Evolutionary conservation across 768 basidiomycete species (phyloP), one percentile per base, ranked within the genome.

Genomic region (Pulveroboletus ravenelii): DNA sequence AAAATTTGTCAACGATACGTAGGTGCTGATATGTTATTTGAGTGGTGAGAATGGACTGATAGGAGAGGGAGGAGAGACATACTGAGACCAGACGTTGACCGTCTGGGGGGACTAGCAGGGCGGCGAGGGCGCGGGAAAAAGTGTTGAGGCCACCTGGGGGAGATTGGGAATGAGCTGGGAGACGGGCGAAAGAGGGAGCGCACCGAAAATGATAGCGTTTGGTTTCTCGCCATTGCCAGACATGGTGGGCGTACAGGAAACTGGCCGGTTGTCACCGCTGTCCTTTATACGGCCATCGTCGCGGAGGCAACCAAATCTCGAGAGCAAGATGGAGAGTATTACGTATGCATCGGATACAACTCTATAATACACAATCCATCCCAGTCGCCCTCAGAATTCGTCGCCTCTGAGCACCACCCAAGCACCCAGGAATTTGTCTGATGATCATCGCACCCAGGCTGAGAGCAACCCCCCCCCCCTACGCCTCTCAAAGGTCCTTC

Each of bases 121-220:
- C 72, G 34, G 85, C 85, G 46, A 93, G 78, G 43, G 83, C 76
- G 45, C 89, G 79, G 9, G 90, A 82, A 64, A 75, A 86, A 47
- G 86, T 88, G 71, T 89, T 90, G 56, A 91, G 69, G 47, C 90
- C 90, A 55, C 90, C 90, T 92, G 56, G 0, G 29, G 9, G 4
- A 15, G 46, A 55, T 49, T 42, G 52, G 51, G 40, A 10, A 36
- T 9, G n/a, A 40, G 47, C 5, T 7, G 32, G 12, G 48, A 41
- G 41, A 35, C 52, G 35, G 30, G 47, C 44, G 12, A 17, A 14
- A 37, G 48, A 39, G 32, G 14, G 70, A 7, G 68, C 81, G 55
- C 52, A 90, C 89, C 89, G 58, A 89, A 84, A 57, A 92, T 84
- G 59, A 92, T 77, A 36, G 78, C 89, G 67, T 70, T 81, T 13